Evolutionary conservation across 352 stramenopile species (phyloP).

Genomic region (Blastocystis sp.): DNA sequence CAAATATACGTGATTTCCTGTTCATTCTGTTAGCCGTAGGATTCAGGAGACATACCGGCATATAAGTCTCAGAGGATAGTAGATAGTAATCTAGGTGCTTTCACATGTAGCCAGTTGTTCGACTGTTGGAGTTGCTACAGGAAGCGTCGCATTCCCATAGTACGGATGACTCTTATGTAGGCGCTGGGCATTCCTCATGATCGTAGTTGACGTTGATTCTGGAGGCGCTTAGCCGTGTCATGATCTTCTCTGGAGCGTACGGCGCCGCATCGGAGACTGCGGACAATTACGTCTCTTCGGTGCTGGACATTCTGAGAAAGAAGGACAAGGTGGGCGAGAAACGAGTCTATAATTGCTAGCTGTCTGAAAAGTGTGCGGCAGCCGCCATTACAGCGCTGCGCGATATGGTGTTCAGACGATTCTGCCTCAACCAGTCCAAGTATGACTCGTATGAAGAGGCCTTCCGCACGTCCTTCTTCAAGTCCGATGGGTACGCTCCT

Average conservation of each 20-base stretch:
- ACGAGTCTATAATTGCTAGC: not conserved
- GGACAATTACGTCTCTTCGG: not conserved
- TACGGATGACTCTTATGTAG: not conserved
- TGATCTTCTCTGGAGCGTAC: constrained; percentile 57
- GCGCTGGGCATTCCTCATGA: not conserved
- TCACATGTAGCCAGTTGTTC: not conserved
- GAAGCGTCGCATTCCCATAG: not conserved
- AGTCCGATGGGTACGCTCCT: not conserved
- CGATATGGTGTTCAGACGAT: constrained; percentile 6
- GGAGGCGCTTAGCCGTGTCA: not conserved
- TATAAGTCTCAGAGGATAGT: not conserved
- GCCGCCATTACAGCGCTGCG: constrained; percentile 14
- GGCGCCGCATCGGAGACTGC: constrained; percentile 12
- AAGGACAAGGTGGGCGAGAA: not conserved
- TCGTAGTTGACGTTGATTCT: constrained; percentile 21
- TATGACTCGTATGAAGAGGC: not conserved
- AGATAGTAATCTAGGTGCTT: not conserved
- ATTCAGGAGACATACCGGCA: not conserved
- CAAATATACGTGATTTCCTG: not conserved
- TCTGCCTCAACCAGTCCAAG: constrained; percentile 12
- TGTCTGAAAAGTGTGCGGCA: constrained; percentile 9
- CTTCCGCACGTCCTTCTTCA: not conserved
- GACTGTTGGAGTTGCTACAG: not conserved
- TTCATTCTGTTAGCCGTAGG: not conserved
- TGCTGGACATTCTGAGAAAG: constrained; percentile 28